Conservation (phyloP, 2,329 filamentous ascomycete genomes). For the Cercospora berteroae region DNA sequence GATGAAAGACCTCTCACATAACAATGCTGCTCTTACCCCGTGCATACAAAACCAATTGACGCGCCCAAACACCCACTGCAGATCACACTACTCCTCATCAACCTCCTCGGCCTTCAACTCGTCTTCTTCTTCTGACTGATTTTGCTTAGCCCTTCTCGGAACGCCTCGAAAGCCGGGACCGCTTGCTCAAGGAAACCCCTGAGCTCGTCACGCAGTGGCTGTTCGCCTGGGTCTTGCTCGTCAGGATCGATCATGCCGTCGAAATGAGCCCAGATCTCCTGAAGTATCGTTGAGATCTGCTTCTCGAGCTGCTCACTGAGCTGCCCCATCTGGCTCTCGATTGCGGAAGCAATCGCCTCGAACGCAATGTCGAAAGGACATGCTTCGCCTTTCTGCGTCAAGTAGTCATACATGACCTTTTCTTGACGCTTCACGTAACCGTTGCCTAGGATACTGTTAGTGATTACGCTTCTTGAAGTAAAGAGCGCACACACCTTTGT, state of each 20-base stretch:
- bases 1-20: neutral
- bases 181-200: neutral
- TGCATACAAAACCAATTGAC: neutral
- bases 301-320: neutral
- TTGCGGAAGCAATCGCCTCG: neutral
- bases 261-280: neutral
- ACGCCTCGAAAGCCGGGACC: neutral
- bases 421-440: neutral
- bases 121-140: neutral
- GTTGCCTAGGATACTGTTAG: neutral
- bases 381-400: fast-evolving
- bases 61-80: neutral
- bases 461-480: too few relatives aligned
- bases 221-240: neutral
- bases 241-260: neutral
- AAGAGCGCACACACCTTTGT: neutral
- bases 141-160: neutral
- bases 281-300: neutral
- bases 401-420: neutral
- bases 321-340: neutral
- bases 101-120: neutral
- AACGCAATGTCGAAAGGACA: neutral
- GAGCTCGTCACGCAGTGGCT: neutral
- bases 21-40: neutral
- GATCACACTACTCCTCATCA: neutral